These are phyloP conservation scores for Musa beccarii DNA, from an alignment of 176 grass and related monocot genomes.

Conservation along the genomic window DNA sequence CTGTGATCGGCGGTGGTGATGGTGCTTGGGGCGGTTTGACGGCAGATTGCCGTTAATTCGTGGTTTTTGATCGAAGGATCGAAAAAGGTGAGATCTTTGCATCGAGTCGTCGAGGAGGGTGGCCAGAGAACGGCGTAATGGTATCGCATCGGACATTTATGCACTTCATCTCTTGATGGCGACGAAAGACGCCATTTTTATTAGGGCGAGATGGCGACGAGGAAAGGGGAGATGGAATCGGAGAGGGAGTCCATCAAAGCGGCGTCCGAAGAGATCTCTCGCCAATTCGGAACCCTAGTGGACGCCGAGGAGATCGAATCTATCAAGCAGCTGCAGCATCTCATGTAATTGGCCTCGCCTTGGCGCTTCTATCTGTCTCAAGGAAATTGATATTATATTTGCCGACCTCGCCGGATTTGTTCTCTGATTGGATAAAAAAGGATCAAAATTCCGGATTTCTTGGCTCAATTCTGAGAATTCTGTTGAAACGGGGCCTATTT, in stretches of 20 bases:
- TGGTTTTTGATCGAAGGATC: neutral
- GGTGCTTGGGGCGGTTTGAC: neutral
- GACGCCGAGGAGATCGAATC: conserved; percentile 38
- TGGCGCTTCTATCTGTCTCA: neutral
- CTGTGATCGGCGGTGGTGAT: too few relatives aligned
- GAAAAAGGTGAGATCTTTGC: neutral
- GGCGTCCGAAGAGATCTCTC: conserved; percentile 55
- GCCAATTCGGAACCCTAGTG: conserved; percentile 46
- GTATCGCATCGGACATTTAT: neutral
- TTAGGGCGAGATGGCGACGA: neutral
- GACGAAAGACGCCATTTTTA: neutral
- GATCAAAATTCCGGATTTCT: neutral
- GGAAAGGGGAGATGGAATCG: conserved; percentile 11
- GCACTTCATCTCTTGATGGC: neutral
- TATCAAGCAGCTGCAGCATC: conserved; percentile 57
- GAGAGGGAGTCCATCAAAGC: conserved; percentile 25
- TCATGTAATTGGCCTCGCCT: conserved; percentile 42
- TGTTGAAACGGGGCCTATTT: neutral
- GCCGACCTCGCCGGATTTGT: neutral
- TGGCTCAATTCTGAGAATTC: neutral
- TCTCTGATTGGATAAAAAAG: neutral
- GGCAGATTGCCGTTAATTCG: neutral
- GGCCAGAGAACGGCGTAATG: neutral
- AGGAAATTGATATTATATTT: neutral
- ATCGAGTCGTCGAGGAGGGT: neutral